phyloP scores from a whole-genome alignment of 2,329 filamentous ascomycete species.

The Macroventuria anomochaeta region DNA sequence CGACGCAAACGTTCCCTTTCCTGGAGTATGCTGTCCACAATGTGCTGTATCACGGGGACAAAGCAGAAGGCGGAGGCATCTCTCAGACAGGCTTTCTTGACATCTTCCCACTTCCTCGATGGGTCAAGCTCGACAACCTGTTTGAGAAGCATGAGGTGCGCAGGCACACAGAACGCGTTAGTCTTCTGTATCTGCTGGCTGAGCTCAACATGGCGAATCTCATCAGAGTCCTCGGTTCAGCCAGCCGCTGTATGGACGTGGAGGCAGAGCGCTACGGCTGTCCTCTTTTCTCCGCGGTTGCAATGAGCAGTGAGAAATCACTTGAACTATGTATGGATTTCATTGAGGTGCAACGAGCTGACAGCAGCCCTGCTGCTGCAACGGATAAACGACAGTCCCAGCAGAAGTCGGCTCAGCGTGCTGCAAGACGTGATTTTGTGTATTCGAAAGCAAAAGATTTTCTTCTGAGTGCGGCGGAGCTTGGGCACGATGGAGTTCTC shows the following conservation, averaged over 20 bases:
- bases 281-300: slow-evolving; percentile 4
- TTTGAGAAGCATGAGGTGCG: slow-evolving; percentile 37
- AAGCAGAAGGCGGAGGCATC: slow-evolving; percentile 37
- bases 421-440: slow-evolving; percentile 19
- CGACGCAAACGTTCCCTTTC: slow-evolving; percentile 50
- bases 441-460: slow-evolving; percentile 23
- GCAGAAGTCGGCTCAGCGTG: neutral
- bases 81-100: slow-evolving; percentile 23
- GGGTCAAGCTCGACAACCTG: slow-evolving; percentile 44
- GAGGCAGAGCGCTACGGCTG: slow-evolving; percentile 41
- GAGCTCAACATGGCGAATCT: slow-evolving; percentile 33
- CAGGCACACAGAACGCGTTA: slow-evolving; percentile 21
- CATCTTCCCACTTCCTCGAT: slow-evolving; percentile 36
- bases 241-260: slow-evolving; percentile 23
- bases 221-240: slow-evolving; percentile 35
- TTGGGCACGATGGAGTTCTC: slow-evolving; percentile 26
- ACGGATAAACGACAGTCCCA: neutral
- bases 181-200: slow-evolving; percentile 29
- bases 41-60: slow-evolving; percentile 53
- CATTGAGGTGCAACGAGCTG: neutral
- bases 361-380: neutral
- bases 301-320: neutral
- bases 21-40: slow-evolving; percentile 55
- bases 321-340: neutral
- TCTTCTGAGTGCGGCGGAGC: slow-evolving; percentile 33